Base-by-base conservation (phyloP, 208 protist species). In the Trichomonas tenax region DNA sequence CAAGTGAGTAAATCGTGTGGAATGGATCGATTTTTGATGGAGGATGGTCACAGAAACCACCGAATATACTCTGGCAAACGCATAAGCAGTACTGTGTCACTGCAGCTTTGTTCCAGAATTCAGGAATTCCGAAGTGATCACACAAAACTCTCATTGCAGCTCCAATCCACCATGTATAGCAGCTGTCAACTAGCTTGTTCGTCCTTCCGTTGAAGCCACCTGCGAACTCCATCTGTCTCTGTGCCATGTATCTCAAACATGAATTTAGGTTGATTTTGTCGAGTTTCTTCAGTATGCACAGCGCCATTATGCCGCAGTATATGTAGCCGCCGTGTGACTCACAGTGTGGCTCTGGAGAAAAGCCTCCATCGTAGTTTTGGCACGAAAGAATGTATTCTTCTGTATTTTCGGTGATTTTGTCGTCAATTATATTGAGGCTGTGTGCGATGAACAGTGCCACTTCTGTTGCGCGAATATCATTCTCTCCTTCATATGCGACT, bases 401-500 rank as follows among this genome's bases (percentile, higher is more conserved):
- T 2, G 44, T 23, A 17, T 58, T 34, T 31, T 63, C 15, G 0
- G 51, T 41, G 3, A 96, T 4, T 40, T 96, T 34, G 14, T 38
- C 21, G 6, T 23, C 82, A 2, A 90, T 26, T 21, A 96, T 95
- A 40, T 89, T 84, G 10, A 86, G 84, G 0, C 6, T 46, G 15
- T 89, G 2, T 26, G 96, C 88, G 63, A 72, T 58, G 0, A 72
- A 40, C 34, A 96, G 3, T 15, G 88, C 96, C 2, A 10, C 2
- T 46, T 96, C 96, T 14, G 89, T 86, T 14, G 84, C 9, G 17
- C 97, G 96, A 31, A 98, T 96, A 93, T 98, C 98, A 36, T 95
- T 95, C 95, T 98, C 98, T 31, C 98, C 98, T 21, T 97, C 97
- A 0, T 96, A 48, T 72, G 98, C 97, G 97, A 98, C 98, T 46